Evolutionary conservation across 192 early-diverging fungal genomes (phyloP), one percentile per base, ranked within the genome.

Genomic region (Backusella tarrabulga): DNA sequence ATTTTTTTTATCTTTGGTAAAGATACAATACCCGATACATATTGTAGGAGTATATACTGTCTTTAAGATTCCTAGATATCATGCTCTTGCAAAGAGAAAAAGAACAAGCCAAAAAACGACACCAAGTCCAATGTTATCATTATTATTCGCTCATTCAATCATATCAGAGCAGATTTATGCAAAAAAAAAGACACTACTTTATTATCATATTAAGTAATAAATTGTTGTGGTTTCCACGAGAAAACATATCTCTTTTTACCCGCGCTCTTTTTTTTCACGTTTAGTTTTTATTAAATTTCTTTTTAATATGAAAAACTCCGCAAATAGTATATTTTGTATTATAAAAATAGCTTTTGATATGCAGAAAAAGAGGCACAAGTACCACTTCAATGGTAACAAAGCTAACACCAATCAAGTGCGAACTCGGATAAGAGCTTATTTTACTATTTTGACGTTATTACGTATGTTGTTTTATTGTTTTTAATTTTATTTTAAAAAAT

Each of bases 301-400:
- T 63, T 54, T 29, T 63, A 29, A 0, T 11, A 12, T 63, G n/a
- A 63, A 63, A 54, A 63, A 63, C 56, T 63, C 21, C 56, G 56
- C 56, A 2, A 29, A 3, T 12, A 26, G 19, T 63, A 29, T 63
- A 63, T 63, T 63, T 60, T 63, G 56, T 63, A 63, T 63, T 63
- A 26, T 63, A 63, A 63, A 54, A 29, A 5, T 15, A 54, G 8
- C n/a, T 63, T 63, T 63, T 63, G 26, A 63, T 63, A 63, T 63
- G 56, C 56, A 63, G n/a, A 63, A 63, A 56, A 63, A 63, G n/a
- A 63, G 56, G 56, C 23, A 63, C 56, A 63, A 9, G 56, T 63
- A 63, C 56, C 3, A 63, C 56, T 29, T 26, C 56, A 63, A 63
- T 63, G 23, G 56, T 63, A 63, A 63, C 56, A 63, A 63, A 29